These are phyloP conservation scores for Colletotrichum phormii DNA, from an alignment of 2,329 filamentous ascomycete species.

Conservation along the genomic window DNA sequence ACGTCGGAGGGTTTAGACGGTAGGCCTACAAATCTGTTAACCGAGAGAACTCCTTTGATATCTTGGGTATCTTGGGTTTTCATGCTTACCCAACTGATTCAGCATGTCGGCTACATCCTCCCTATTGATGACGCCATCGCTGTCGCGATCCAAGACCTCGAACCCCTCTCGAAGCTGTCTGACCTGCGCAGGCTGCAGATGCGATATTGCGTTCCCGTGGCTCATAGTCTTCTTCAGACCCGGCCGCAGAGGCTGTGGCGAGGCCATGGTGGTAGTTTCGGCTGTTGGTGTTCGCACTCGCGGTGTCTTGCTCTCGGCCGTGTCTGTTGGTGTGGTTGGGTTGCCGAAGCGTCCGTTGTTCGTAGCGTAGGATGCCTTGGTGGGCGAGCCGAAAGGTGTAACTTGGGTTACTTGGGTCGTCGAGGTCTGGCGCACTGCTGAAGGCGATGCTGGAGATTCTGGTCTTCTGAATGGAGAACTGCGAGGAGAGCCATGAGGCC, in stretches of 20 bases:
- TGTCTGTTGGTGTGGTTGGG: constrained; percentile 54
- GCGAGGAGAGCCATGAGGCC: constrained; percentile 74
- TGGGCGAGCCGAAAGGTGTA: constrained; percentile 73
- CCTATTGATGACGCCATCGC: constrained; percentile 83
- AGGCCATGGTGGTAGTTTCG: constrained; percentile 50
- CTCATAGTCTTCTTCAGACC: constrained; percentile 50
- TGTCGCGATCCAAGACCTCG: constrained; percentile 90
- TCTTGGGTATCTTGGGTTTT: too few species aligned
- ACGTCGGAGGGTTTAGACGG: constrained; percentile 78
- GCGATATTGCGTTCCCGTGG: constrained; percentile 70
- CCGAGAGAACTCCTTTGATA: not conserved
- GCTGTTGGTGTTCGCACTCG: constrained; percentile 42
- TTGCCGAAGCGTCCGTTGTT: constrained; percentile 50
- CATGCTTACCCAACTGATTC: constrained; percentile 76
- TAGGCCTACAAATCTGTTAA: constrained; percentile 66
- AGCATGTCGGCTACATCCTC: constrained; percentile 92
- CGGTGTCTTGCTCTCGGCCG: constrained; percentile 53
- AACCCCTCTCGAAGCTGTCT: constrained; percentile 92
- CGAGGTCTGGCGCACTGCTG: constrained; percentile 68
- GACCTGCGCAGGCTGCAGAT: constrained; percentile 84
- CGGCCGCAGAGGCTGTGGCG: constrained; percentile 48
- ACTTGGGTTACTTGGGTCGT: constrained; percentile 21
- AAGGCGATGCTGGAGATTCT: constrained; percentile 74
- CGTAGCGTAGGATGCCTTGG: constrained; percentile 51
- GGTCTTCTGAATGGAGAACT: constrained; percentile 73